phyloP scores from a whole-genome alignment of 1,284 basidiomycete genomes.

The Cryptococcus hybrid region DNA sequence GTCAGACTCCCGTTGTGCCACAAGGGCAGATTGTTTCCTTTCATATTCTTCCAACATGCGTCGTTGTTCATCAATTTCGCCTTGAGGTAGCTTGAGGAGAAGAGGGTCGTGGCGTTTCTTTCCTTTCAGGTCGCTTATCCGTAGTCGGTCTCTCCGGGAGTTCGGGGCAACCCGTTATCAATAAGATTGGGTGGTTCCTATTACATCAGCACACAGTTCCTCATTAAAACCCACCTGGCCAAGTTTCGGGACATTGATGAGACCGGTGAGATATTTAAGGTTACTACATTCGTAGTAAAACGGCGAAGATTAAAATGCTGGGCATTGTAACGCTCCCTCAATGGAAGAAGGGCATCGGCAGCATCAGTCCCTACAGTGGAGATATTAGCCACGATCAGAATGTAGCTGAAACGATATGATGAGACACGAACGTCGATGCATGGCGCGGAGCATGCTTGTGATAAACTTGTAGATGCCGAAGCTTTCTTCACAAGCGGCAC shows the following conservation, averaged over 20 bases:
- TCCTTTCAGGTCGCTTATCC: slow-evolving; percentile 33
- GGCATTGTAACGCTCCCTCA: slow-evolving; percentile 76
- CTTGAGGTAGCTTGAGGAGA: slow-evolving; percentile 68
- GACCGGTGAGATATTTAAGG: slow-evolving; percentile 88
- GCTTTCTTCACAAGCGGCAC: slow-evolving; percentile 92
- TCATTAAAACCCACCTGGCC: slow-evolving; percentile 62
- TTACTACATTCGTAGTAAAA: slow-evolving; percentile 99
- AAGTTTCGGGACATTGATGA: slow-evolving; percentile 95
- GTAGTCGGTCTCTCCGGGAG: slow-evolving; percentile 81
- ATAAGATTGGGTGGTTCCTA: slow-evolving; percentile 92
- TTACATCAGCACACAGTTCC: slow-evolving; percentile 3
- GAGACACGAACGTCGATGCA: slow-evolving; percentile 75
- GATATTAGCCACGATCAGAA: slow-evolving; percentile 6
- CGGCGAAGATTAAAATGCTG: slow-evolving; percentile 89
- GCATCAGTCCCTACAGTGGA: slow-evolving; percentile 71
- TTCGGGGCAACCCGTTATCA: slow-evolving; percentile 74
- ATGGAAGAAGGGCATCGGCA: slow-evolving; percentile 77
- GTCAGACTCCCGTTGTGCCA: slow-evolving; percentile 76
- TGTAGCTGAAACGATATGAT: neutral
- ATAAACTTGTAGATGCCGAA: slow-evolving; percentile 98
- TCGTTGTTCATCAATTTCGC: slow-evolving; percentile 87
- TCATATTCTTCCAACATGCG: slow-evolving; percentile 96
- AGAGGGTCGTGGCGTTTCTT: slow-evolving; percentile 60
- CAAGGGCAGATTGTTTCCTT: slow-evolving; percentile 82
- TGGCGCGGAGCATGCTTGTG: slow-evolving; percentile 92